Percentiles rank a stretch among this genome's conserved stretches.
These are phyloP conservation scores for Aegle marmelos DNA, from an alignment of 345 rosid genomes.

Conservation along the genomic window DNA sequence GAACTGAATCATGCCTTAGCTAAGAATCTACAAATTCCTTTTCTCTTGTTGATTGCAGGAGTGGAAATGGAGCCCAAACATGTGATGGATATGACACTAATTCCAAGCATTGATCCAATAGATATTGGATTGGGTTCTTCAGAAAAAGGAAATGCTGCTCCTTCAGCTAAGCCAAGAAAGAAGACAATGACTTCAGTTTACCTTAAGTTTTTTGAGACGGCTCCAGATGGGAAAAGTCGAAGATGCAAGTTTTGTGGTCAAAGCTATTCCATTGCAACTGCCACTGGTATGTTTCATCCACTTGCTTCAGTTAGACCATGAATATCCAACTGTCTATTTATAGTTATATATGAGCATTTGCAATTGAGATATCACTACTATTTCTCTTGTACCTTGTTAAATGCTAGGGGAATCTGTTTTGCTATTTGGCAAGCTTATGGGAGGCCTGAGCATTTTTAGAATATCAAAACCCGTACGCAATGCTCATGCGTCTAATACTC, in stretches of 20 bases:
- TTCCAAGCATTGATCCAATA: constrained; percentile 54
- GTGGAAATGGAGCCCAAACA: constrained; percentile 79
- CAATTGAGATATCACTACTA: neutral
- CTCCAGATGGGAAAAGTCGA: constrained; percentile 79
- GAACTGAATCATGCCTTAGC: neutral
- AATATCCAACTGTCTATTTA: neutral
- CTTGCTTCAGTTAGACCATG: neutral
- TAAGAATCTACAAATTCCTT: constrained; percentile 4
- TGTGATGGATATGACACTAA: constrained; percentile 63
- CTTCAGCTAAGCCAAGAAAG: constrained; percentile 67
- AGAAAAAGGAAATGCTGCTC: constrained; percentile 47
- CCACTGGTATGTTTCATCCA: constrained; percentile 57
- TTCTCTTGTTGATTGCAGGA: constrained; percentile 23
- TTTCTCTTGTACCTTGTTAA: constrained; percentile 4
- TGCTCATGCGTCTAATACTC: constrained; percentile 8
- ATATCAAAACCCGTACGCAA: neutral
- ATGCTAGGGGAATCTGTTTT: neutral
- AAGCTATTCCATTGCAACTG: constrained; percentile 89
- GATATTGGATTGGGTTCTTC: constrained; percentile 77
- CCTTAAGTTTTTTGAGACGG: constrained; percentile 86
- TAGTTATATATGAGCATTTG: neutral
- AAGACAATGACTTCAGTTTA: constrained; percentile 97
- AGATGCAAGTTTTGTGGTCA: constrained; percentile 95
- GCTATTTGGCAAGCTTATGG: constrained; percentile 2
- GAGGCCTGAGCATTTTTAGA: neutral